phyloP scores from a whole-genome alignment of 2,329 filamentous ascomycete species.

The Colletotrichum tabaci region DNA sequence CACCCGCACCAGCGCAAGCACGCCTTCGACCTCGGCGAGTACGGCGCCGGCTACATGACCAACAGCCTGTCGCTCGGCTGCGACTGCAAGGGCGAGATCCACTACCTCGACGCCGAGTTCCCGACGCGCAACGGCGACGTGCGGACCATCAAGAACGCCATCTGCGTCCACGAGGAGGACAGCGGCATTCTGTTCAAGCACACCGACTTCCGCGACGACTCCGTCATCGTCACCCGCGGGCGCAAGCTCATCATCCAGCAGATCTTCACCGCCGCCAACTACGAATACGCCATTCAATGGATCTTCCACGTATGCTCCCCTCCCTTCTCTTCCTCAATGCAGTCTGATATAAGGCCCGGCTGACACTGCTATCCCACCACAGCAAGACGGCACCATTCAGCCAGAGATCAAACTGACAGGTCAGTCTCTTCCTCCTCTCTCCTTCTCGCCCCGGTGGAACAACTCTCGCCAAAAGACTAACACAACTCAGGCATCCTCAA shows the following conservation, averaged over 20 bases:
- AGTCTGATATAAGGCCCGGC: background rate
- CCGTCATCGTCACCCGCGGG: slow-evolving; percentile 86
- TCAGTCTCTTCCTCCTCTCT: no score
- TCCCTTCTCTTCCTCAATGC: accelerated
- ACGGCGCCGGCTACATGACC: slow-evolving; percentile 87
- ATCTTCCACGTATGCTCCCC: slow-evolving; percentile 75
- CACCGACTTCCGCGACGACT: slow-evolving; percentile 93
- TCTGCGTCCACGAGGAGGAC: slow-evolving; percentile 97
- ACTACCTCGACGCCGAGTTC: slow-evolving; percentile 92
- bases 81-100: slow-evolving; percentile 91
- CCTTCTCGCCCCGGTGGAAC: no score
- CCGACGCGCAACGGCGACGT: slow-evolving; percentile 83
- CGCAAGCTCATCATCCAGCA: slow-evolving; percentile 91
- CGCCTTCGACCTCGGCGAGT: slow-evolving; percentile 86
- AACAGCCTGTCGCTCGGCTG: slow-evolving; percentile 83
- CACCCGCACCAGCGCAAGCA: slow-evolving; percentile 86
- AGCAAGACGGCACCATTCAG: slow-evolving; percentile 91
- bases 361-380: slow-evolving; percentile 43
- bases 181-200: slow-evolving; percentile 94
- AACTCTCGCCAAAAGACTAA: no score
- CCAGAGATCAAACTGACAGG: slow-evolving; percentile 88
- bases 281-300: slow-evolving; percentile 86
- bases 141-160: slow-evolving; percentile 90
- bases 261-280: slow-evolving; percentile 96
- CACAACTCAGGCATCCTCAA: slow-evolving; percentile 80